Evolutionary conservation across 768 basidiomycete species (phyloP).

Genomic region (Tylopilus subfusipes): DNA sequence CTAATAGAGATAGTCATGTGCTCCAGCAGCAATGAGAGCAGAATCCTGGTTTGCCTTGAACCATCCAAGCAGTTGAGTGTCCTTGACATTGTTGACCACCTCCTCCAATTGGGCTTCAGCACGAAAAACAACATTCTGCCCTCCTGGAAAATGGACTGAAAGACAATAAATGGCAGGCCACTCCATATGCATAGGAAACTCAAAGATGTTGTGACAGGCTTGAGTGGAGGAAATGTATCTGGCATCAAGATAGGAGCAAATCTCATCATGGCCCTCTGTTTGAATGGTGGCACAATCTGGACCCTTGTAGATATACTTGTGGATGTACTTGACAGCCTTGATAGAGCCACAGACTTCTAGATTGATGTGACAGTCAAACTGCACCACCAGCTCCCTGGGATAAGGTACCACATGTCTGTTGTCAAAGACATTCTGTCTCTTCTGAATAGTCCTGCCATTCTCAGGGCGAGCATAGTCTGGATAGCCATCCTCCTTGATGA

Average conservation of each 20-base stretch:
- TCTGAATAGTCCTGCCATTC: not conserved
- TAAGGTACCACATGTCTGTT: not conserved
- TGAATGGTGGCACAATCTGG: too few relatives aligned
- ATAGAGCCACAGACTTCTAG: not conserved
- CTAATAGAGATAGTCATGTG: conserved; percentile 26
- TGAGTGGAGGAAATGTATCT: not conserved
- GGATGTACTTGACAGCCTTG: too few relatives aligned
- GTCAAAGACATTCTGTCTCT: not conserved
- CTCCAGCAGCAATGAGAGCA: not conserved
- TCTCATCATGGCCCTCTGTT: too few relatives aligned
- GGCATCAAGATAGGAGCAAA: too few relatives aligned
- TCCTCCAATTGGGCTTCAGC: not conserved
- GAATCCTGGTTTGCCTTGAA: not conserved
- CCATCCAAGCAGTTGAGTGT: not conserved
- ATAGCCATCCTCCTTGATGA: not conserved
- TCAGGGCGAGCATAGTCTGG: not conserved
- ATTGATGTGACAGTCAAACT: not conserved
- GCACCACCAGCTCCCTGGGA: not conserved
- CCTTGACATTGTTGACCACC: not conserved
- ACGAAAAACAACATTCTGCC: not conserved
- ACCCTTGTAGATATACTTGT: too few relatives aligned
- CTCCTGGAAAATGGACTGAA: not conserved
- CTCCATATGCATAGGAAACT: conserved; percentile 2
- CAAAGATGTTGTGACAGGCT: conserved; percentile 1
- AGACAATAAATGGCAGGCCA: conserved; percentile 7